phyloP scores from a whole-genome alignment of 1,284 basidiomycete species.

The Athelia psychrophila region DNA sequence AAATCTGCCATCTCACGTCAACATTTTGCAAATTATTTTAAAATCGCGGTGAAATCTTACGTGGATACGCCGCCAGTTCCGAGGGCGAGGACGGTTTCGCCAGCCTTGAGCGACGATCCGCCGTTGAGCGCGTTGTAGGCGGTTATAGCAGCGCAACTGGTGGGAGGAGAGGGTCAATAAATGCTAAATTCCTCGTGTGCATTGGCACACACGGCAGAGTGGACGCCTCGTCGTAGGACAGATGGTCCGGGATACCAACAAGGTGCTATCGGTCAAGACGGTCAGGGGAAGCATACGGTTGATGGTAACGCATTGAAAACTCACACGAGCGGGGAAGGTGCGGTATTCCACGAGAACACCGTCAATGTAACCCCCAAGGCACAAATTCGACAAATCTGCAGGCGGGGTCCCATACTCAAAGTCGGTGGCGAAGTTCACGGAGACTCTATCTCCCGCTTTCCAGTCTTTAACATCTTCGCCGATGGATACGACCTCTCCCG shows the following conservation, averaged over 20 bases:
- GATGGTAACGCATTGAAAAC: too few species aligned
- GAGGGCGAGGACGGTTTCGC: neutral
- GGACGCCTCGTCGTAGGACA: neutral
- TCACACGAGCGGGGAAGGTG: neutral
- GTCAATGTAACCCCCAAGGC: neutral
- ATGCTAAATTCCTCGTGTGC: neutral
- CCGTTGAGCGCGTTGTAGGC: neutral
- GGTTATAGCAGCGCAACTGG: too few species aligned
- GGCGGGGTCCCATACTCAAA: neutral
- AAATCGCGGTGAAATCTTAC: neutral
- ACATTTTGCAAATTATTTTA: neutral
- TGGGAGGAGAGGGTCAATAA: too few species aligned
- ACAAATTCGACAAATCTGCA: too few species aligned
- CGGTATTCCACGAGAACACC: neutral
- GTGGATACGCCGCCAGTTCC: too few species aligned
- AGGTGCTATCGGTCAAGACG: neutral
- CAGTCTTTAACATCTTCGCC: neutral
- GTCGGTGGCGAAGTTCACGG: neutral
- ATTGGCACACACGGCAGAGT: neutral
- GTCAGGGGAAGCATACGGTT: too few species aligned
- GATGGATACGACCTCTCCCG: neutral
- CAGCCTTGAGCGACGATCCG: neutral
- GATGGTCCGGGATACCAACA: neutral
- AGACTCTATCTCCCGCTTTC: neutral
- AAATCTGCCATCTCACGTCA: too few species aligned